Percentiles rank a stretch among this genome's conserved stretches.
These are phyloP conservation scores for Lenwebbia sp. DNA, from an alignment of 345 rosid species.

Conservation along the genomic window DNA sequence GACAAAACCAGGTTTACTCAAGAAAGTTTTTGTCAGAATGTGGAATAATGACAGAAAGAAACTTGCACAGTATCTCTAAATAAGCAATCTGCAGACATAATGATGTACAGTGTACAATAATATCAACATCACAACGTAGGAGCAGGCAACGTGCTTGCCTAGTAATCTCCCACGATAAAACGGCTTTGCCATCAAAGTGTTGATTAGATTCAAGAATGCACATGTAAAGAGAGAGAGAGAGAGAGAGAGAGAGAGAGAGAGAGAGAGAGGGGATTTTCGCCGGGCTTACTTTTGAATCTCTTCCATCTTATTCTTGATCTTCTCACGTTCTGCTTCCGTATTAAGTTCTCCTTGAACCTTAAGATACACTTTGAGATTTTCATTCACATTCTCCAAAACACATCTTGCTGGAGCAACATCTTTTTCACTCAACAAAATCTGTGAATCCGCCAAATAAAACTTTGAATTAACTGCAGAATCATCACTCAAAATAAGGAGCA, in stretches of 20 bases:
- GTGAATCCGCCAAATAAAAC: neutral
- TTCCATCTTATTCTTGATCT: conserved; percentile 53
- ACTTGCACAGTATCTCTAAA: neutral
- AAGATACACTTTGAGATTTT: conserved; percentile 71
- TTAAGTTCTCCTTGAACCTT: conserved; percentile 58
- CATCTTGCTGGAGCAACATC: conserved; percentile 68
- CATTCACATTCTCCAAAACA: conserved; percentile 79
- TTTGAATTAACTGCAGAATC: neutral
- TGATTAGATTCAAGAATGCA: neutral
- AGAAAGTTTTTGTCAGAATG: neutral
- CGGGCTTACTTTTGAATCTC: conserved; percentile 53
- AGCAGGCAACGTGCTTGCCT: too few species aligned
- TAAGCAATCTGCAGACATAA: neutral
- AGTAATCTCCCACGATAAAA: too few species aligned
- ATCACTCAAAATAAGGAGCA: neutral
- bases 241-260: neutral
- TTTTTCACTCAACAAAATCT: conserved; percentile 54
- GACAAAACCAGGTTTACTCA: neutral
- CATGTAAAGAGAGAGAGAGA: neutral
- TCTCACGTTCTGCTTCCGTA: conserved; percentile 52
- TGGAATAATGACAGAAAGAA: neutral
- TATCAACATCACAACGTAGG: neutral
- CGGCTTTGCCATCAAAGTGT: neutral
- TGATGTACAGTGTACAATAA: neutral
- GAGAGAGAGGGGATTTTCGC: neutral